A percentile compares a stretch with the other conserved stretches of the same genome.
Conservation (phyloP, 352 stramenopile genomes). For the Pythium pyrilobum region DNA sequence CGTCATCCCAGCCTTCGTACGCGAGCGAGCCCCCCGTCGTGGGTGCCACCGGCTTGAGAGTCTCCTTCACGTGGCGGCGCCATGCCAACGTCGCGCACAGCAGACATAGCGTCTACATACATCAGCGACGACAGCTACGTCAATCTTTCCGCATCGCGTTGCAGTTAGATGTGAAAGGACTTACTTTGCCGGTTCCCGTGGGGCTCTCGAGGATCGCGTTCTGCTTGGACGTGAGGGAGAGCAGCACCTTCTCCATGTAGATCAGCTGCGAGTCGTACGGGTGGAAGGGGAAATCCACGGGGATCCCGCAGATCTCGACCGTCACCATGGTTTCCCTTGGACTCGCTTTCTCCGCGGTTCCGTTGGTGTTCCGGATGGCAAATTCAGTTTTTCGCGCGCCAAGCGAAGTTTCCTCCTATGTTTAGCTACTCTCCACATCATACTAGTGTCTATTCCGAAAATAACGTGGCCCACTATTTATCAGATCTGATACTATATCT, state of each 20-base stretch:
- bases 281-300: slow-evolving; percentile 95
- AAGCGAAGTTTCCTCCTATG: slow-evolving; percentile 9
- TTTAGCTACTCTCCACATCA: too few relatives aligned
- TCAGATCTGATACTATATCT: too few relatives aligned
- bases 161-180: background rate
- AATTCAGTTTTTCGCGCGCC: slow-evolving; percentile 7
- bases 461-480: background rate
- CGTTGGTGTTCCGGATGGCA: background rate
- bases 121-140: background rate
- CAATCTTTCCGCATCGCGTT: too few relatives aligned
- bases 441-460: too few relatives aligned
- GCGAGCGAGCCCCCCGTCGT: slow-evolving; percentile 15
- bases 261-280: slow-evolving; percentile 96
- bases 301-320: slow-evolving; percentile 83
- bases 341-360: background rate
- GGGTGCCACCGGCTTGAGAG: slow-evolving; percentile 7
- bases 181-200: slow-evolving; percentile 96
- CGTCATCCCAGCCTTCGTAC: slow-evolving; percentile 42
- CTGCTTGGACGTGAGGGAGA: slow-evolving; percentile 85
- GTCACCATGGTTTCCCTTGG: slow-evolving; percentile 40
- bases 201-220: slow-evolving; percentile 98
- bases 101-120: slow-evolving; percentile 91
- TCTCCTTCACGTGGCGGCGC: slow-evolving; percentile 76
- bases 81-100: slow-evolving; percentile 94
- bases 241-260: slow-evolving; percentile 96